These are phyloP conservation scores for Heliamphora pulchella DNA, from an alignment of 179 eudicot genomes.

Conservation along the genomic window DNA sequence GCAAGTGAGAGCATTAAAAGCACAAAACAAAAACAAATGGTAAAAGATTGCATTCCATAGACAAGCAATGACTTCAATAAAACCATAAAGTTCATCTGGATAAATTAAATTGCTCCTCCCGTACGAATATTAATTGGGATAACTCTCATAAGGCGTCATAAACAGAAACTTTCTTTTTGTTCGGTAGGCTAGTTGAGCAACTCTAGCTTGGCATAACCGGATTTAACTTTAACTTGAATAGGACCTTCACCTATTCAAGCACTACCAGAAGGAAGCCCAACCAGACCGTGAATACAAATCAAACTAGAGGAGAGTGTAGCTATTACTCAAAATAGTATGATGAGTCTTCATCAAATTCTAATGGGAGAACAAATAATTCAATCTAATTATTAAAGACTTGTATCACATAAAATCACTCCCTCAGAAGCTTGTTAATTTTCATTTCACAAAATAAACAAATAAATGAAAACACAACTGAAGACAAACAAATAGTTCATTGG, in stretches of 20 bases:
- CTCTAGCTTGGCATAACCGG: not conserved
- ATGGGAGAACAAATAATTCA: not conserved
- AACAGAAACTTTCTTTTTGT: not conserved
- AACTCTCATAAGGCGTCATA: not conserved
- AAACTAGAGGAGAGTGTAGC: not conserved
- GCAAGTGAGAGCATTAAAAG: slow-evolving; percentile 13
- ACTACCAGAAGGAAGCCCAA: slow-evolving; percentile 8
- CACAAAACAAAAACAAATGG: not conserved
- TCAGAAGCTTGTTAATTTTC: not conserved
- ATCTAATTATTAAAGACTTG: not conserved
- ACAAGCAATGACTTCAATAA: not conserved
- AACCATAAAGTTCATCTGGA: not conserved
- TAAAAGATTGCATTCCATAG: not conserved
- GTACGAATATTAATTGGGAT: not conserved
- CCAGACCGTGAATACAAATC: not conserved
- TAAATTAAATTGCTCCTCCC: not conserved
- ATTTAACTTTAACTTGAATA: not conserved
- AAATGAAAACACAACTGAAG: not conserved
- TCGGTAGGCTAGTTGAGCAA: not conserved
- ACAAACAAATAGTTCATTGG: not conserved
- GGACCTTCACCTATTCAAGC: slow-evolving; percentile 1
- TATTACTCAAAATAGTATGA: not conserved
- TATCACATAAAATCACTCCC: not conserved
- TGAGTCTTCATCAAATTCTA: not conserved
- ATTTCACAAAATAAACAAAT: not conserved